Base-by-base conservation (phyloP, 2,329 filamentous ascomycete species). In the Apiospora marii region DNA sequence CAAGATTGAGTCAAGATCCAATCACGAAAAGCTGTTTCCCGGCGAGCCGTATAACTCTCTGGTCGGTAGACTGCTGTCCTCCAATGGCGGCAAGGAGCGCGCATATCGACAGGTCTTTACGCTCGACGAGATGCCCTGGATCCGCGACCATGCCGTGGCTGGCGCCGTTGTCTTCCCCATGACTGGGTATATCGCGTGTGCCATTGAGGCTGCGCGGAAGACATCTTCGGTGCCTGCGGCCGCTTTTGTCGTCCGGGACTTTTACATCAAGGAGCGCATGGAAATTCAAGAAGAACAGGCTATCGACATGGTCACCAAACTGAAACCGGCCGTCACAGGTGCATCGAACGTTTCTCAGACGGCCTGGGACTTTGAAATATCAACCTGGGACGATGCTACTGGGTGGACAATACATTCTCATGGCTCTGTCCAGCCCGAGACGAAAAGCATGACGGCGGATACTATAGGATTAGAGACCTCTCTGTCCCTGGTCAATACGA, bases 91-190 rank as follows among this genome's bases (percentile, higher is more conserved):
- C n/a, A 68, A 44, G 27, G 67, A 68, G n/a, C 67, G 41, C 2
- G 43, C 41, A 46, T 68, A 48, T 19, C 30, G 43, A 19, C 67
- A 68, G 41, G 67, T 68, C 3, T 68, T 68, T 41, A 68, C 67
- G 13, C 67, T 68, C 41, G 67, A 68, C 10, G 67, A 68, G 44
- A 16, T 68, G 43, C 67, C 67, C 12, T 68, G 67, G 67, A 68
- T 68, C 34, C 67, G 67, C 70, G 85, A 87, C 74, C 87, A 87
- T 78, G 77, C 79, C 37, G 84, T 87, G 75, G 81, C 48, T 19
- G 74, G 74, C 2, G 48, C 19, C 4, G 72, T 73, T 19, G 61
- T 75, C 7, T 75, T 75, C 71, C 74, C 74, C 12, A 71, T 74
- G 67, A 73, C 74, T 12, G 74, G 73, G n/a, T 75, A 73, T 43